A percentile compares a stretch with the other conserved stretches of the same genome.
Conservation (phyloP, 495 filamentous ascomycete species). For the Penicillium atrosanguineum region DNA sequence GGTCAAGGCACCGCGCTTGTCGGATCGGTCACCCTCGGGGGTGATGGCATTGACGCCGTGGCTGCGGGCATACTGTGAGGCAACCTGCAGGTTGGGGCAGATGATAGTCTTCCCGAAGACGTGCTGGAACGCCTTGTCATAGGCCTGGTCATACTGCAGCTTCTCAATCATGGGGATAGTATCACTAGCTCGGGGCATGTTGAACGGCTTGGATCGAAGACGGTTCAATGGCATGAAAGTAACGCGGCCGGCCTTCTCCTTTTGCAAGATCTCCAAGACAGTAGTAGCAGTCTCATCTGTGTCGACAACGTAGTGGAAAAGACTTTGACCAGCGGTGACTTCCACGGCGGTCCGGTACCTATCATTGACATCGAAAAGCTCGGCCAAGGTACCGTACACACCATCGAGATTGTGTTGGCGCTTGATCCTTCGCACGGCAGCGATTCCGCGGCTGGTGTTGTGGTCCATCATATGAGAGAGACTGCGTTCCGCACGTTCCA, state of each 20-base stretch:
- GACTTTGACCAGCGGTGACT: conserved; percentile 83
- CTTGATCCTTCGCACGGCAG: conserved; percentile 76
- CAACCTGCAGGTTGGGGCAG: conserved; percentile 82
- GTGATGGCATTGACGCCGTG: conserved; percentile 92
- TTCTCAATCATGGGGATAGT: conserved; percentile 84
- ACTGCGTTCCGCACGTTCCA: conserved; percentile 69
- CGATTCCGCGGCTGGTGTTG: conserved; percentile 78
- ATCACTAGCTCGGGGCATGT: conserved; percentile 82
- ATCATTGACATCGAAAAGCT: conserved; percentile 83
- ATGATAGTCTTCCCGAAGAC: conserved; percentile 96
- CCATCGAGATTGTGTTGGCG: conserved; percentile 72
- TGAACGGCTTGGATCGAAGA: conserved; percentile 61
- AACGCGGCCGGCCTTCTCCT: conserved; percentile 77
- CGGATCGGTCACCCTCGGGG: conserved; percentile 85
- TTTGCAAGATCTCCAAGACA: conserved; percentile 75
- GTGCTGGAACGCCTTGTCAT: conserved; percentile 83
- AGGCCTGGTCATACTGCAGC: conserved; percentile 71
- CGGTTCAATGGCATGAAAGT: conserved; percentile 94
- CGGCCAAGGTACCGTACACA: conserved; percentile 90
- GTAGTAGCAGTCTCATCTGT: conserved; percentile 82
- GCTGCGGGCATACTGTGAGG: conserved; percentile 82
- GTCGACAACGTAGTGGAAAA: conserved; percentile 97
- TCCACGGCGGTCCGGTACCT: conserved; percentile 87
- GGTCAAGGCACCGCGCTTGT: conserved; percentile 91
- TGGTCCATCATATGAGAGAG: conserved; percentile 87